A percentile compares a stretch with the other conserved stretches of the same genome.
Evolutionary conservation across 2,329 filamentous ascomycete genomes (phyloP).

Genomic region (Aureobasidium vineae): DNA sequence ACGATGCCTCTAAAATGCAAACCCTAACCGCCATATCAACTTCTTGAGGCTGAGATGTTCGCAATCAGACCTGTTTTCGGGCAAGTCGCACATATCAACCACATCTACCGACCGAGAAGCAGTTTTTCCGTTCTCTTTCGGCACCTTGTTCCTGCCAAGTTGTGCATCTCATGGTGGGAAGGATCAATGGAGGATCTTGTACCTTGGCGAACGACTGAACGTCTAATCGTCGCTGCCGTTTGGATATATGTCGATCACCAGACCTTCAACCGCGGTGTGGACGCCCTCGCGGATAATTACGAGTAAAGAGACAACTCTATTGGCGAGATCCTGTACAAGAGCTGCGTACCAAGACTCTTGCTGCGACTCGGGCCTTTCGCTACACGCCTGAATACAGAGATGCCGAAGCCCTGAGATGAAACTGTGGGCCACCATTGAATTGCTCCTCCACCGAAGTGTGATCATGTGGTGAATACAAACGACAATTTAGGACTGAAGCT

Average conservation of each 20-base stretch:
- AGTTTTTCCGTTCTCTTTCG: conserved; percentile 20
- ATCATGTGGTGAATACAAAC: conserved; percentile 11
- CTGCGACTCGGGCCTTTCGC: conserved; percentile 20
- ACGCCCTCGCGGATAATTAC: conserved; percentile 11
- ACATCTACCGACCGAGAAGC: not conserved
- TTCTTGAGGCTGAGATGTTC: conserved; percentile 5
- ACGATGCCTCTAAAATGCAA: not conserved
- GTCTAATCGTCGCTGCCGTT: conserved; percentile 7
- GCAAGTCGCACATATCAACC: not conserved
- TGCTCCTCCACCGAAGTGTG: not conserved
- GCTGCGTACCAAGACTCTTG: not conserved
- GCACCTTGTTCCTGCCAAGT: conserved; percentile 20
- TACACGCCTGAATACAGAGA: conserved; percentile 18
- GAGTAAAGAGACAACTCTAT: conserved; percentile 4
- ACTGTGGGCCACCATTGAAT: conserved; percentile 12
- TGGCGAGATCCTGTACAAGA: not conserved
- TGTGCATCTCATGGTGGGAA: conserved; percentile 6
- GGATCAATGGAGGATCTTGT: not conserved
- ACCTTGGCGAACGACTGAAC: conserved; percentile 13
- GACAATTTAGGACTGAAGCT: conserved; percentile 16
- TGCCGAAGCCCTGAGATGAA: conserved; percentile 1
- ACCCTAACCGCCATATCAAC: not conserved
- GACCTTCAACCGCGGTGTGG: conserved; percentile 15
- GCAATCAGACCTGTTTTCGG: conserved; percentile 1
- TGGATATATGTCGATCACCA: conserved; percentile 8